Evolutionary conservation across 768 basidiomycete genomes (phyloP).

Genomic region (Pseudohyphozyma bogoriensis): DNA sequence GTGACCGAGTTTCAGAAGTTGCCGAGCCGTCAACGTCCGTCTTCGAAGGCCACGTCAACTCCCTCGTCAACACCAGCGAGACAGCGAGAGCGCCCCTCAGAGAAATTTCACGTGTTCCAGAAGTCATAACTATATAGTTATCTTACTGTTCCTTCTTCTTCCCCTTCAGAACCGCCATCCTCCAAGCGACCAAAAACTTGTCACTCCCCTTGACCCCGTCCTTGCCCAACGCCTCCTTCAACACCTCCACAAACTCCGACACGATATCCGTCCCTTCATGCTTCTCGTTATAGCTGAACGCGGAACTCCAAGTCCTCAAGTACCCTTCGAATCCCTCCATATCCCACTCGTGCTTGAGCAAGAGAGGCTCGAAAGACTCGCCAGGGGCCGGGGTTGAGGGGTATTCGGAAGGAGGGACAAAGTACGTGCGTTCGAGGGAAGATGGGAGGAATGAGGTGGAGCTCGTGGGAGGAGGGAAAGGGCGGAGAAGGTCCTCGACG

Average conservation of each 20-base stretch:
- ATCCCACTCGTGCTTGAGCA: conserved; percentile 3
- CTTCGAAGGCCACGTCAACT: no score
- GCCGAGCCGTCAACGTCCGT: no score
- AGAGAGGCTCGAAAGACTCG: neutral
- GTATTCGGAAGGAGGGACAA: conserved; percentile 25
- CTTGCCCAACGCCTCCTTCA: conserved; percentile 13
- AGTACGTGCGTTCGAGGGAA: no score
- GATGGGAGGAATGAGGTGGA: no score
- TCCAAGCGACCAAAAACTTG: conserved; percentile 36
- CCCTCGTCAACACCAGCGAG: no score
- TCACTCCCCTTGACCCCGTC: conserved; percentile 21
- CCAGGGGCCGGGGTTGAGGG: neutral
- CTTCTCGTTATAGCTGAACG: conserved; percentile 56
- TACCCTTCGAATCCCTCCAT: conserved; percentile 52
- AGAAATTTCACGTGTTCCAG: no score
- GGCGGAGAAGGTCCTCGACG: conserved; percentile 58
- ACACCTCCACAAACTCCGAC: conserved; percentile 28
- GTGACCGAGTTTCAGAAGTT: no score
- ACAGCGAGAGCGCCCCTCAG: no score
- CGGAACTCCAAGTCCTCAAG: conserved; percentile 58
- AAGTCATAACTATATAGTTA: no score
- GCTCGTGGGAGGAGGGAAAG: no score
- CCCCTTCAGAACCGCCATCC: conserved; percentile 36
- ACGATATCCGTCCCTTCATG: conserved; percentile 40
- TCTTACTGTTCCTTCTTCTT: no score